Evolutionary conservation across 768 basidiomycete species (phyloP).

Genomic region (Filobasidium floriforme): DNA sequence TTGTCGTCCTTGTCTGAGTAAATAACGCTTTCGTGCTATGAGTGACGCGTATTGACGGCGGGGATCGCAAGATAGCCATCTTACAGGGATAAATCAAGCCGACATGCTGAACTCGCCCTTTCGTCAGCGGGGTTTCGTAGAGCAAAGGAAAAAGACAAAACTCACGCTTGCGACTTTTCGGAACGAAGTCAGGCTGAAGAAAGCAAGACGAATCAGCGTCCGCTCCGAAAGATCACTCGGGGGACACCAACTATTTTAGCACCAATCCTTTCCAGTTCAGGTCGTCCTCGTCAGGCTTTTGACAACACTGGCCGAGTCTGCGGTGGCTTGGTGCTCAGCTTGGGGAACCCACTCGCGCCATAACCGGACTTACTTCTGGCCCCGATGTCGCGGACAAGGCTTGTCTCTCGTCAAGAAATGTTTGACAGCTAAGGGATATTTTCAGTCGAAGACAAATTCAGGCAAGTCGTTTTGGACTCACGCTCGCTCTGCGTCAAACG

Average conservation of each 20-base stretch:
- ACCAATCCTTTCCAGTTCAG: constrained; percentile 4
- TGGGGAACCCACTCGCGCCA: neutral
- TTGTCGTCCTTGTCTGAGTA: constrained; percentile 59
- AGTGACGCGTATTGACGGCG: no score
- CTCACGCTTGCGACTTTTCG: constrained; percentile 23
- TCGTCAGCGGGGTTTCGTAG: neutral
- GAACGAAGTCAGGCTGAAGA: constrained; percentile 12
- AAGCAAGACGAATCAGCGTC: neutral
- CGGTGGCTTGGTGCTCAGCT: neutral
- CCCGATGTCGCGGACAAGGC: constrained; percentile 7
- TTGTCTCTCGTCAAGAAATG: constrained; percentile 42
- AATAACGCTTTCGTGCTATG: no score
- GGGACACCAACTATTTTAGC: constrained; percentile 4
- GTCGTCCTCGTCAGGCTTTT: neutral
- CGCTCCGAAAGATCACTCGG: no score
- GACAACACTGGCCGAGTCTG: constrained; percentile 67
- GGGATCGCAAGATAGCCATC: constrained; percentile 15
- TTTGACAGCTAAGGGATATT: constrained; percentile 49
- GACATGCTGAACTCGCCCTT: constrained; percentile 54
- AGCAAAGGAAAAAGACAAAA: neutral
- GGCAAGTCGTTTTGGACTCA: neutral
- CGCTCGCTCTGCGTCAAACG: constrained; percentile 54
- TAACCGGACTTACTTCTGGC: constrained; percentile 2
- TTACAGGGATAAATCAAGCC: constrained; percentile 74
- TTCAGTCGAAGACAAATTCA: neutral